A percentile compares a stretch with the other conserved stretches of the same genome.
These are phyloP conservation scores for Scleroderma citrinum DNA, from an alignment of 768 basidiomycete species.

Conservation along the genomic window DNA sequence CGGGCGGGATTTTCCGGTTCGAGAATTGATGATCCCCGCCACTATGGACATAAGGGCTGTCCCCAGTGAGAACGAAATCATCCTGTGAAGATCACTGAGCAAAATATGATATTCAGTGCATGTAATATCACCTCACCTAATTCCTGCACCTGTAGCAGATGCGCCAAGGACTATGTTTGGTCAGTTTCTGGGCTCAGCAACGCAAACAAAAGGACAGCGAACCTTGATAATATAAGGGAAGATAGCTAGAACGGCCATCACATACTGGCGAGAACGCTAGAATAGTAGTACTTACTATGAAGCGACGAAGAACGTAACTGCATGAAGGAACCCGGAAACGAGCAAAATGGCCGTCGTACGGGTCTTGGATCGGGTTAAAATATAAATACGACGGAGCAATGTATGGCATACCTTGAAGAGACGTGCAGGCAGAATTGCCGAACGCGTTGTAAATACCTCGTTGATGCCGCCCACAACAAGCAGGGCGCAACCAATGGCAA, in stretches of 20 bases:
- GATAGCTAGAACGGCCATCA: slow-evolving; percentile 34
- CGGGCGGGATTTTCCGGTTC: slow-evolving; percentile 51
- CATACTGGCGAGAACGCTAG: not conserved
- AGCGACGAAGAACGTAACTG: slow-evolving; percentile 51
- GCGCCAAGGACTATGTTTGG: slow-evolving; percentile 49
- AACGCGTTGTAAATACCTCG: slow-evolving; percentile 55
- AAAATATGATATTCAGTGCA: not conserved
- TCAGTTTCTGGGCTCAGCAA: slow-evolving; percentile 4
- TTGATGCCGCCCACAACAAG: slow-evolving; percentile 50
- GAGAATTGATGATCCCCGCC: slow-evolving; percentile 53
- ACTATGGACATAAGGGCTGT: slow-evolving; percentile 46
- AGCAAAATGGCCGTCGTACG: slow-evolving; percentile 64
- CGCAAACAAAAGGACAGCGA: not conserved
- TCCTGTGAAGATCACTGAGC: slow-evolving; percentile 34
- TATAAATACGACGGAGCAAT: not conserved
- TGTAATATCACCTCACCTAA: slow-evolving; percentile 39
- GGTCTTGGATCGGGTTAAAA: slow-evolving; percentile 37
- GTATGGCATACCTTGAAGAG: slow-evolving; percentile 52
- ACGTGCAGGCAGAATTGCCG: slow-evolving; percentile 70
- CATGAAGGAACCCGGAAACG: slow-evolving; percentile 56
- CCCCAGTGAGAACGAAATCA: slow-evolving; percentile 70
- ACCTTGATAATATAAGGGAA: slow-evolving; percentile 72
- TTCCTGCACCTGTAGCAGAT: slow-evolving; percentile 64
- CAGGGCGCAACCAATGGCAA: slow-evolving; percentile 52
- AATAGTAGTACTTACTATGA: slow-evolving; percentile 17